Evolutionary conservation across 2,329 filamentous ascomycete genomes (phyloP), one percentile per base, ranked within the genome.

Genomic region (Arthrinium phaeospermum): DNA sequence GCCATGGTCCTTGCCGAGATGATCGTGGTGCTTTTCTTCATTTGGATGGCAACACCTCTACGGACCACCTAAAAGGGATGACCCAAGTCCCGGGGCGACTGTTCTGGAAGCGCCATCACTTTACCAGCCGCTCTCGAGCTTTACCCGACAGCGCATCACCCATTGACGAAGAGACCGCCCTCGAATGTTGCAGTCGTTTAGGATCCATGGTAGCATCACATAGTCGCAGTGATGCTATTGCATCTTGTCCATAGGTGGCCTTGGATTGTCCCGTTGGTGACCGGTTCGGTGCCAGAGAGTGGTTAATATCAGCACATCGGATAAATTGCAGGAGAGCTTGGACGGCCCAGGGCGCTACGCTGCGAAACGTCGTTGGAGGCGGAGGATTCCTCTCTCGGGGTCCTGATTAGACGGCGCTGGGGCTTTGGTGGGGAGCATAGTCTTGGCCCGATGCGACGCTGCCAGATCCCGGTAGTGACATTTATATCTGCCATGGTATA

Each of bases 261-360:
- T 41, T 64, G 57, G 34, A 24, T 64, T 64, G 34, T 12, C 30
- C 57, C 57, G 57, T 41, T 64, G 13, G 3, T 64, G 34, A 13
- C 57, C 57, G 34, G 34, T 1, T 57, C 19, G 57, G 5, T 34
- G 53, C 34, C 1, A 30, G 27, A 61, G 53, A 27, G 57, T 64
- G 34, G 34, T 64, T 64, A 64, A 64, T 64, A 64, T 64, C 57
- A 64, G 34, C 22, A 64, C 57, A n/a, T 64, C 57, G 57, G 57
- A 24, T 41, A 64, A 64, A 64, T 41, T 64, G 34, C 57, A 64
- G 57, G 53, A 61, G 30, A 37, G 24, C 19, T 19, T 22, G 22
- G 53, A 57, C 27, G 27, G 51, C 51, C 16, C 27, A 30, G 24
- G 51, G 30, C 51, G 53, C 16, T 37, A 37, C 30, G 30, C 7